Evolutionary conservation across 257 asterid genomes (phyloP).

Genomic region (Plantago major): DNA sequence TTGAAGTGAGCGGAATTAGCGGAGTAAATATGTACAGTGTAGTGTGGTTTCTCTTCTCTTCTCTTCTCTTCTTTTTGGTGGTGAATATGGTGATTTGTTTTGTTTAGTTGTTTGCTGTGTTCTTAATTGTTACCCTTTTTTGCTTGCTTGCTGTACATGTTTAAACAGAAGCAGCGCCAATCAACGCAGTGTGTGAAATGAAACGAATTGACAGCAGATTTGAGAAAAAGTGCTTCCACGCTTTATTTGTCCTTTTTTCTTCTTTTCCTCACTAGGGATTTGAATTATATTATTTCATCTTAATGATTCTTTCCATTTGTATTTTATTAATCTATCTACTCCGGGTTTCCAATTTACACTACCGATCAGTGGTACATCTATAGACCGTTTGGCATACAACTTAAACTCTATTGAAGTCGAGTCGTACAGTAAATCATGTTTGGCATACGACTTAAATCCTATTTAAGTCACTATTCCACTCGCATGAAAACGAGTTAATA

Average conservation of each 20-base stretch:
- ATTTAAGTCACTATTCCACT: too few relatives aligned
- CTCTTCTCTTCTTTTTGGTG: not conserved
- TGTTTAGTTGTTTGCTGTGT: not conserved
- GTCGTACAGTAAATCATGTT: too few relatives aligned
- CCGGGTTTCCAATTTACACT: too few relatives aligned
- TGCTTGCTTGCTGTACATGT: not conserved
- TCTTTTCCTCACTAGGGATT: not conserved
- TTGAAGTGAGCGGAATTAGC: conserved; percentile 68
- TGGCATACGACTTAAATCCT: too few relatives aligned
- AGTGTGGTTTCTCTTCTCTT: not conserved
- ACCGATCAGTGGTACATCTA: too few relatives aligned
- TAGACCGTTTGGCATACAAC: too few relatives aligned
- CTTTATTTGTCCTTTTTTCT: not conserved
- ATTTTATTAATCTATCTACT: too few relatives aligned
- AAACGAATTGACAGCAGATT: not conserved
- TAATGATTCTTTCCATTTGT: too few relatives aligned
- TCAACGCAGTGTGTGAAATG: not conserved
- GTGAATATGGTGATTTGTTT: not conserved
- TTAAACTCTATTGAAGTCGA: too few relatives aligned
- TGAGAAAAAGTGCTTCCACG: not conserved
- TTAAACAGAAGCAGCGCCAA: not conserved
- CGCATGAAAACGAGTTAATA: too few relatives aligned
- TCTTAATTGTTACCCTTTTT: not conserved
- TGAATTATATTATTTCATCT: not conserved
- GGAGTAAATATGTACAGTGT: conserved; percentile 29